phyloP scores from a whole-genome alignment of 306 rosid genomes.

The Gillenia trifoliata region DNA sequence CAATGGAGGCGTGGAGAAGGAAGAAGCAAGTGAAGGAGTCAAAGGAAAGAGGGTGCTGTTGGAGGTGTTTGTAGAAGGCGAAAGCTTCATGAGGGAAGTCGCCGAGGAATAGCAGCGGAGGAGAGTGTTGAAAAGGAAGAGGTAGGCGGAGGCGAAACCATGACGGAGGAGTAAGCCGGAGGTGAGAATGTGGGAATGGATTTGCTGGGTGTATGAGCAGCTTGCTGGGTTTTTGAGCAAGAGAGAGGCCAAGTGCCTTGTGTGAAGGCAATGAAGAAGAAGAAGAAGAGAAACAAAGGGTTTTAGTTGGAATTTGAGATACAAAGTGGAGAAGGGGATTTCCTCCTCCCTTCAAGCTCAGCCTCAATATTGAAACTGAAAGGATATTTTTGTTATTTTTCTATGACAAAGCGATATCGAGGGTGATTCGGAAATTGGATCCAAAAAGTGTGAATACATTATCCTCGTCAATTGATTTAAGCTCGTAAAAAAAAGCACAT shows the following conservation, averaged over 20 bases:
- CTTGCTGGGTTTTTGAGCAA: constrained; percentile 38
- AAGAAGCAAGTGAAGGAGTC: constrained; percentile 48
- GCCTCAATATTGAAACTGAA: constrained; percentile 31
- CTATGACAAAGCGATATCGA: too few species aligned
- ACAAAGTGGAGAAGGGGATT: too few species aligned
- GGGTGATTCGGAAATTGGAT: too few species aligned
- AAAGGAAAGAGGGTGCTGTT: constrained; percentile 3
- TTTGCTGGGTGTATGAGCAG: constrained; percentile 34
- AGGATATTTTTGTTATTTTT: too few species aligned
- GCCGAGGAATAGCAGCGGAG: constrained; percentile 38
- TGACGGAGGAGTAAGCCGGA: constrained; percentile 33
- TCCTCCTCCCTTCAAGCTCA: constrained; percentile 40
- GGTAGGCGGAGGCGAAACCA: background rate
- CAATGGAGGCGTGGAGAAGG: constrained; percentile 51
- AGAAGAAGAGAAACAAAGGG: too few species aligned
- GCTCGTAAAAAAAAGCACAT: background rate
- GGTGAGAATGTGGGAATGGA: constrained; percentile 54
- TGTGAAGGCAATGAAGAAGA: too few species aligned
- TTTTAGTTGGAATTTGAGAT: too few species aligned
- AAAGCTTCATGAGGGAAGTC: constrained; percentile 38
- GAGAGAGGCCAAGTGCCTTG: constrained; percentile 42
- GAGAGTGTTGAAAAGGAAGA: too few species aligned
- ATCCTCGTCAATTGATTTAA: too few species aligned
- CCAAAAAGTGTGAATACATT: too few species aligned
- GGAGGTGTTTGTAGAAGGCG: constrained; percentile 23